Evolutionary conservation across 2,329 filamentous ascomycete genomes (phyloP).

Genomic region (Aspergillus phoenicis): DNA sequence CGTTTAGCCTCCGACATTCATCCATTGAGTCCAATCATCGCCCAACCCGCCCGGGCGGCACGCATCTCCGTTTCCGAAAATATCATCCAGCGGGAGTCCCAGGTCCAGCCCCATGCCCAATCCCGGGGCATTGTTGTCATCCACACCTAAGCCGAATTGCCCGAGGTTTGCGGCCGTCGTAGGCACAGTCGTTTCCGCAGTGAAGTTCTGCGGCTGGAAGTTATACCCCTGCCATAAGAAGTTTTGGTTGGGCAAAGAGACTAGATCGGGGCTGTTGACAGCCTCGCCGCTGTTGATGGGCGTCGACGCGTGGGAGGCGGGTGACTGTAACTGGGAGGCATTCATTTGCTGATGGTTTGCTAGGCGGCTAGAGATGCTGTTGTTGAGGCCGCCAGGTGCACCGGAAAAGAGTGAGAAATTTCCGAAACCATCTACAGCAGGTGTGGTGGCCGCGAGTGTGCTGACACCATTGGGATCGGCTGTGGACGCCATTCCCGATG

Average conservation of each 20-base stretch:
- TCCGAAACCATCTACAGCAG: slow-evolving; percentile 31
- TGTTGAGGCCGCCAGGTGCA: slow-evolving; percentile 25
- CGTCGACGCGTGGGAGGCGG: slow-evolving; percentile 36
- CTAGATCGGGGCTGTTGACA: slow-evolving; percentile 44
- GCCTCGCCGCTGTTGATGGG: slow-evolving; percentile 28
- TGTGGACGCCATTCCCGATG: slow-evolving; percentile 21
- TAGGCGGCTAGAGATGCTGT: slow-evolving; percentile 34
- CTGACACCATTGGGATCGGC: slow-evolving; percentile 7
- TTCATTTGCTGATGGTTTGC: slow-evolving; percentile 21
- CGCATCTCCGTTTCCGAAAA: slow-evolving; percentile 42
- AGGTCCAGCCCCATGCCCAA: slow-evolving; percentile 39
- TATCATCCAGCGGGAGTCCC: slow-evolving; percentile 42
- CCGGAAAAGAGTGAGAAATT: slow-evolving; percentile 31
- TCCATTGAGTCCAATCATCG: slow-evolving; percentile 45
- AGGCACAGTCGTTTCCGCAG: slow-evolving; percentile 23
- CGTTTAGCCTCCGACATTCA: slow-evolving; percentile 31
- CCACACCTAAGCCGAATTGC: slow-evolving; percentile 30
- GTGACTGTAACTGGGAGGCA: slow-evolving; percentile 36
- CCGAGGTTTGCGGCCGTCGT: slow-evolving; percentile 27
- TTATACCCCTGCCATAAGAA: slow-evolving; percentile 47
- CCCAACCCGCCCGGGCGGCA: slow-evolving; percentile 28
- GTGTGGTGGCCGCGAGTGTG: slow-evolving; percentile 23
- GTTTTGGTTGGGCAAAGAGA: slow-evolving; percentile 46
- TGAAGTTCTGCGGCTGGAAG: slow-evolving; percentile 30
- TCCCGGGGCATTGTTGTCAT: slow-evolving; percentile 23